Evolutionary conservation across 2,329 filamentous ascomycete species (phyloP).

Genomic region (Amesomyces nigricolor): DNA sequence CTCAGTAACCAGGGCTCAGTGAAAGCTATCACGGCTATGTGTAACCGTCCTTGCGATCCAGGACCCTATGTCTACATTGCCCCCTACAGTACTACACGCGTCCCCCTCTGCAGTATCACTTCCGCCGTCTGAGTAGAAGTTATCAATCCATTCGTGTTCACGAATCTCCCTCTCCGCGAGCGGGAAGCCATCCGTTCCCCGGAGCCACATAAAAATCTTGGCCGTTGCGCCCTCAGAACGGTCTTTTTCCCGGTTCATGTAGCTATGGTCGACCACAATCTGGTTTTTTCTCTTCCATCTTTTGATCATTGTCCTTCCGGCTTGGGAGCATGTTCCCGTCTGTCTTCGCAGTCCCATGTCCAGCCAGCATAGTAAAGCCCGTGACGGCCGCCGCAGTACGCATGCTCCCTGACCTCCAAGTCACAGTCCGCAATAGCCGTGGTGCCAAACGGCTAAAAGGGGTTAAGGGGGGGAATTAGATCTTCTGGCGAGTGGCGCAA

Average conservation of each 20-base stretch:
- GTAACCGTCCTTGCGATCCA: neutral
- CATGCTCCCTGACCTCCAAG: neutral
- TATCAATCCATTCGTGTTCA: slow-evolving; percentile 15
- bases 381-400: neutral
- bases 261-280: neutral
- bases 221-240: neutral
- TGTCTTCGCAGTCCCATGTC: neutral
- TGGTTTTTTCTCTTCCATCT: neutral
- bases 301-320: neutral
- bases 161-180: slow-evolving; percentile 9
- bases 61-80: neutral
- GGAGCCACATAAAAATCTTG: slow-evolving; percentile 2
- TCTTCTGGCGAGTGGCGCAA: neutral
- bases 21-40: neutral
- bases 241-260: neutral
- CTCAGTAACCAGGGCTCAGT: neutral
- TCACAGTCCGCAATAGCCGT: neutral
- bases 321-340: too few species aligned
- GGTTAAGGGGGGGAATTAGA: neutral
- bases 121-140: slow-evolving; percentile 11
- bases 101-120: slow-evolving; percentile 2
- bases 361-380: neutral
- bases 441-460: neutral
- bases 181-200: neutral
- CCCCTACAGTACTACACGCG: neutral